phyloP scores from a whole-genome alignment of 257 asterid genomes.

The Nicotiana knightiana region DNA sequence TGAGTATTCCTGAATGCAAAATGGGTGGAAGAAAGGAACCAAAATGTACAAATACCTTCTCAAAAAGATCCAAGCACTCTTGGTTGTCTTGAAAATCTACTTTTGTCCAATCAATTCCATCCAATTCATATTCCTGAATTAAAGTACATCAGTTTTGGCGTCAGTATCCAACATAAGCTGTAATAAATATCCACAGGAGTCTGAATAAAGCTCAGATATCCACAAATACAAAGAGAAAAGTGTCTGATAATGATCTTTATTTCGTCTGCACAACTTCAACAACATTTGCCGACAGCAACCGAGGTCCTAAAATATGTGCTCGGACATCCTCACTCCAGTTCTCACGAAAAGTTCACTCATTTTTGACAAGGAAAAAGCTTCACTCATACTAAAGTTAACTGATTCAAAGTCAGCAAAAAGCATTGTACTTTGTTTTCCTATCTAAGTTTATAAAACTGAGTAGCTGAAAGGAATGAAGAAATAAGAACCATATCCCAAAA shows the following conservation, averaged over 20 bases:
- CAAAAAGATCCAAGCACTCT: constrained; percentile 80
- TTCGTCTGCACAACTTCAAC: background rate
- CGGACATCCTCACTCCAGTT: background rate
- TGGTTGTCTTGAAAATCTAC: constrained; percentile 84
- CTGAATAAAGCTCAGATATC: background rate
- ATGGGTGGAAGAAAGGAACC: background rate
- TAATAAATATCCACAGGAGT: background rate
- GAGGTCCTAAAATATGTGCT: background rate
- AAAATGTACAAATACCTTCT: constrained; percentile 55
- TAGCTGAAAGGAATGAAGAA: background rate
- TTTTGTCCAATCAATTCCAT: constrained; percentile 82
- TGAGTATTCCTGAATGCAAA: background rate
- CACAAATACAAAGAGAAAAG: background rate
- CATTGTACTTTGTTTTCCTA: background rate
- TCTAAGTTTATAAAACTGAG: background rate
- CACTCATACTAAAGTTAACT: background rate
- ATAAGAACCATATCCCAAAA: constrained; percentile 2
- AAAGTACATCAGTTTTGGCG: background rate
- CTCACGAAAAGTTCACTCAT: background rate
- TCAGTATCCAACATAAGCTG: background rate
- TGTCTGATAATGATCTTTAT: background rate
- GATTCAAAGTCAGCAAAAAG: background rate
- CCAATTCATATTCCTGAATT: constrained; percentile 75
- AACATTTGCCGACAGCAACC: background rate
- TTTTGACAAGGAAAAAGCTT: background rate